Evolutionary conservation across 148 eudicot species (phyloP).

Genomic region (Hydrangea macrophylla): DNA sequence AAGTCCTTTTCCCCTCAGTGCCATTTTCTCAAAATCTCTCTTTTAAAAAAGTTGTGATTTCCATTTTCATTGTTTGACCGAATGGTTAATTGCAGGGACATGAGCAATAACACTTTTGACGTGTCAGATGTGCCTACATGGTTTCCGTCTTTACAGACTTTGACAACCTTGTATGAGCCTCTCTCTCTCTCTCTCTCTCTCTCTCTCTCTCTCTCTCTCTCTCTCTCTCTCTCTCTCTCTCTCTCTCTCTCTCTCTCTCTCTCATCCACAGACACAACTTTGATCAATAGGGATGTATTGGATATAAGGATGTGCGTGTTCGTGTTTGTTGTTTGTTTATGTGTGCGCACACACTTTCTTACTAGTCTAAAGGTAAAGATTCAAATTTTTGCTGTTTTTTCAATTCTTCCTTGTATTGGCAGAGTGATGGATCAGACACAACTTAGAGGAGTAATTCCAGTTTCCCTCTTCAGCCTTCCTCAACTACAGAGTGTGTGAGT

Average conservation of each 20-base stretch:
- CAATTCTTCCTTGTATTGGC: constrained; percentile 13
- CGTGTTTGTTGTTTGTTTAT: no score
- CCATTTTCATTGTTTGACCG: neutral
- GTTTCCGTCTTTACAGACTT: constrained; percentile 44
- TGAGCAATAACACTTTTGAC: constrained; percentile 74
- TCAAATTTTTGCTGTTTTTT: neutral
- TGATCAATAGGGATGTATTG: no score
- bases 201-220: neutral
- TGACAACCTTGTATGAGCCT: constrained; percentile 59
- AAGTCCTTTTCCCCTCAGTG: neutral
- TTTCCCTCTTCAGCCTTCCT: constrained; percentile 26
- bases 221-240: neutral
- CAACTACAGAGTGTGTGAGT: constrained; percentile 35
- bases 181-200: constrained; percentile 6
- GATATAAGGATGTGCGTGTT: neutral
- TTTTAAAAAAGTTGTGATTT: neutral
- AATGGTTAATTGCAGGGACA: constrained; percentile 53
- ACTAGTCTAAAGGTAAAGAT: neutral
- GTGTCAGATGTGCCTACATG: constrained; percentile 50
- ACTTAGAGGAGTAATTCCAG: constrained; percentile 31
- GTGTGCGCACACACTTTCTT: no score
- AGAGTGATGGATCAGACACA: constrained; percentile 37
- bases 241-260: neutral
- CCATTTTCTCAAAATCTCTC: constrained; percentile 1
- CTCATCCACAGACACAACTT: no score